phyloP scores from a whole-genome alignment of 1,284 basidiomycete genomes.

The Golubevia pallescens region DNA sequence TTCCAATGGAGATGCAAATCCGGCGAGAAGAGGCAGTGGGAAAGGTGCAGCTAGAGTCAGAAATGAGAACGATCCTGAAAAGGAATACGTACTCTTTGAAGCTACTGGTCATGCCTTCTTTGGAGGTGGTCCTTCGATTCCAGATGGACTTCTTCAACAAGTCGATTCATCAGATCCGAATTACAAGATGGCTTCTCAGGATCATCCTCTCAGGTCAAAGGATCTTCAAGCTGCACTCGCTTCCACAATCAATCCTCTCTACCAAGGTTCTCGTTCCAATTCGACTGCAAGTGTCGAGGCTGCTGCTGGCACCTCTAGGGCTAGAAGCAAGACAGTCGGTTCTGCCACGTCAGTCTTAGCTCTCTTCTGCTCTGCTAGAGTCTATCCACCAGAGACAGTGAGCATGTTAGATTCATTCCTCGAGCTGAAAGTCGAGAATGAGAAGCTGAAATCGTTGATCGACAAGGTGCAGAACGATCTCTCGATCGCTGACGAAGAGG shows the following conservation, averaged over 20 bases:
- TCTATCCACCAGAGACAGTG: slow-evolving; percentile 50
- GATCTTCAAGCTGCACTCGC: too few species aligned
- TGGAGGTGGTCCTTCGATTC: background rate
- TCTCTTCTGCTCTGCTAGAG: slow-evolving; percentile 43
- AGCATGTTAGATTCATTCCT: slow-evolving; percentile 55
- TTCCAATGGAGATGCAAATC: background rate
- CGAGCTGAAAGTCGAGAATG: slow-evolving; percentile 55
- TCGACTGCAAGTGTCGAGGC: too few species aligned
- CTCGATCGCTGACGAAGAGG: too few species aligned
- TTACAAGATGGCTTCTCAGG: too few species aligned
- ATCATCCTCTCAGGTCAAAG: too few species aligned
- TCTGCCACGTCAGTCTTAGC: too few species aligned
- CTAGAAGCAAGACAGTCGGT: too few species aligned
- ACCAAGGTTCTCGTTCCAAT: too few species aligned
- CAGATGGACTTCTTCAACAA: too few species aligned
- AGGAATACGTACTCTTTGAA: slow-evolving; percentile 45
- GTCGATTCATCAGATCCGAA: too few species aligned
- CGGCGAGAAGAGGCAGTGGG: background rate
- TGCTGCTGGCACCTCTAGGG: too few species aligned
- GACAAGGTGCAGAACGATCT: slow-evolving; percentile 21
- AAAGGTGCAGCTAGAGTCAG: slow-evolving; percentile 5
- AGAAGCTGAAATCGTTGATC: slow-evolving; percentile 40
- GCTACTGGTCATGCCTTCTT: slow-evolving; percentile 48
- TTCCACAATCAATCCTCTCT: too few species aligned
- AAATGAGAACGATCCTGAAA: slow-evolving; percentile 11